Evolutionary conservation across 768 basidiomycete species (phyloP).

Genomic region (Russula compacta): DNA sequence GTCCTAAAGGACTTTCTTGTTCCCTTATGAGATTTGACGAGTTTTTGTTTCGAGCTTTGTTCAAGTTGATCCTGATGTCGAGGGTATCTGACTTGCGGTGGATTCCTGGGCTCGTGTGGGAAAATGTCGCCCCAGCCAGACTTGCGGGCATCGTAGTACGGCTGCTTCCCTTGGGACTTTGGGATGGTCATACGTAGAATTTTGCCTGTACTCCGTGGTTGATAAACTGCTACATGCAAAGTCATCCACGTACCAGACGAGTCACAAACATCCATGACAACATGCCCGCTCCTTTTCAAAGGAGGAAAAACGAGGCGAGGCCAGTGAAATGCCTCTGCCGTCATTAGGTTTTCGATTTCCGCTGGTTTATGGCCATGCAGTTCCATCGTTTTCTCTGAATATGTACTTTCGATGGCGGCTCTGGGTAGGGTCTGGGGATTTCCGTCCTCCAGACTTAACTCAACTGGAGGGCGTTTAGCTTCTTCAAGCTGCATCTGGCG

Average conservation of each 20-base stretch:
- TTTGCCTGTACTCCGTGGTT: conserved; percentile 46
- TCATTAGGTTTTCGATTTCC: conserved; percentile 45
- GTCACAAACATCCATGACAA: conserved; percentile 85
- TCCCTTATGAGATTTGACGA: not conserved
- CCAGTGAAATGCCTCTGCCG: conserved; percentile 77
- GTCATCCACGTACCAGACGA: conserved; percentile 48
- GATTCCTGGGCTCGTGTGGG: conserved; percentile 79
- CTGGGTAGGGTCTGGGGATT: not conserved
- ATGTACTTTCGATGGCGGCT: not conserved
- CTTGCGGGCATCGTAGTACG: conserved; percentile 92
- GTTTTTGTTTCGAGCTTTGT: conserved; percentile 25
- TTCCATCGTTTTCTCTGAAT: not conserved
- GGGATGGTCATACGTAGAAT: conserved; percentile 89
- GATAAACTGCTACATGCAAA: not conserved
- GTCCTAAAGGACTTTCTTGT: not conserved
- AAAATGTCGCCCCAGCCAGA: conserved; percentile 92
- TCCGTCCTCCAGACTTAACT: conserved; percentile 22
- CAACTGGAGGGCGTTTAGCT: conserved; percentile 15
- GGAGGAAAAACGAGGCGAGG: conserved; percentile 90
- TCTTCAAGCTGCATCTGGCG: conserved; percentile 33
- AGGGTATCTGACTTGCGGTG: conserved; percentile 48
- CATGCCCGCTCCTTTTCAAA: conserved; percentile 82
- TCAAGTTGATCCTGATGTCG: conserved; percentile 32
- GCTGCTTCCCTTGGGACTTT: conserved; percentile 91
- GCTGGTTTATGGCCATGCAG: conserved; percentile 18